phyloP scores from a whole-genome alignment of 768 basidiomycete genomes.

The Clathrus columnatus region DNA sequence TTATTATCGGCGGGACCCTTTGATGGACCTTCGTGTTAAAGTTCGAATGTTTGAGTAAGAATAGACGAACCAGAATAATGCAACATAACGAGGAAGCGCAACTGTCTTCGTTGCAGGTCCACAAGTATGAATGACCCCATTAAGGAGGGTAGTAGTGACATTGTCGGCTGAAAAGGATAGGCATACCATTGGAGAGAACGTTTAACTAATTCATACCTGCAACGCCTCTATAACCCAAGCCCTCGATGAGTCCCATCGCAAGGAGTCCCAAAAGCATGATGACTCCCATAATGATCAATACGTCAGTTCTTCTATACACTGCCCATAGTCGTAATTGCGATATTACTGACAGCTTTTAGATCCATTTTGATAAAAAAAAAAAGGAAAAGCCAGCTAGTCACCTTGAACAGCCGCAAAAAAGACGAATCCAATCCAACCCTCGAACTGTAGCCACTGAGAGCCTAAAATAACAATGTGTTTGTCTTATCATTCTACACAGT shows the following conservation, averaged over 20 bases:
- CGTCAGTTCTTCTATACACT: neutral
- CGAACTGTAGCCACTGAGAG: conserved; percentile 1
- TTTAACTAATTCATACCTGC: neutral
- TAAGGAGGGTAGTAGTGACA: neutral
- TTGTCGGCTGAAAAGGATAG: neutral
- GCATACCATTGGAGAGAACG: neutral
- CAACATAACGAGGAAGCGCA: conserved; percentile 1
- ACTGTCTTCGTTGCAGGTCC: neutral
- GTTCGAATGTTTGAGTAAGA: neutral
- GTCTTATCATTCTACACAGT: neutral
- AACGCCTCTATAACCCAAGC: too few relatives aligned
- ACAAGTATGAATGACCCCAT: neutral
- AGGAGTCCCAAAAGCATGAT: neutral
- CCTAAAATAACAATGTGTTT: neutral
- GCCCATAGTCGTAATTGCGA: conserved; percentile 10
- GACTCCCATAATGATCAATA: neutral
- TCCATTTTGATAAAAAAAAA: neutral
- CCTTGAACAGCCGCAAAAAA: conserved; percentile 8
- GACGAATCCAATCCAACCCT: conserved; percentile 5
- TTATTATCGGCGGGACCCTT: conserved; percentile 5
- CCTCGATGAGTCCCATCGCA: conserved; percentile 3
- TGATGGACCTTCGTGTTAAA: neutral
- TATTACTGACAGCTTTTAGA: neutral
- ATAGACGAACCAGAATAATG: conserved; percentile 2
- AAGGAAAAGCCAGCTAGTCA: too few relatives aligned